Evolutionary conservation across 768 basidiomycete species (phyloP).

Genomic region (Suillus brevipes): DNA sequence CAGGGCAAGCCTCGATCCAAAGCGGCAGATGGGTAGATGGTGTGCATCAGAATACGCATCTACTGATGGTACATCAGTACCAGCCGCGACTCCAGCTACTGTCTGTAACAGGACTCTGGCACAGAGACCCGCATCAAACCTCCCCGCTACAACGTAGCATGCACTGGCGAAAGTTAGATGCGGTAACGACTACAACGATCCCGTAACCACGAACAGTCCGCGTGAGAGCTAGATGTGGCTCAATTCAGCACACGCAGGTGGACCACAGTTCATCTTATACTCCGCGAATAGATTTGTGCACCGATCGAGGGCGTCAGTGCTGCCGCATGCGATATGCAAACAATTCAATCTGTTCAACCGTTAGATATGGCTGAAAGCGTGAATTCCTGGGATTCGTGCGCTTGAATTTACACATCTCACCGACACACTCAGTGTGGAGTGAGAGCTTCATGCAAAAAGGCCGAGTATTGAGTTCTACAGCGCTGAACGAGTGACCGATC

Average conservation of each 20-base stretch:
- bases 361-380: neutral
- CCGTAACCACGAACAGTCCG: neutral
- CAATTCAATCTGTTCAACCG: neutral
- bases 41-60: neutral
- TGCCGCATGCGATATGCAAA: neutral
- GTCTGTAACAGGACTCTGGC: neutral
- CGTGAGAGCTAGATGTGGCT: neutral
- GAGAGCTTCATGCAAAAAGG: neutral
- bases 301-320: neutral
- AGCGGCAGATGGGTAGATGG: neutral
- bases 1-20: neutral
- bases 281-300: neutral
- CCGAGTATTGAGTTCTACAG: too few species aligned
- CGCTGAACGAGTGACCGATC: neutral
- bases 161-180: neutral
- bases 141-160: neutral
- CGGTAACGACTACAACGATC: neutral
- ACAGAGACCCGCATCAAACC: neutral
- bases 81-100: neutral
- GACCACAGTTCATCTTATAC: neutral
- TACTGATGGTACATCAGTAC: neutral
- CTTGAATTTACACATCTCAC: neutral
- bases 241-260: neutral
- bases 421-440: neutral
- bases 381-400: neutral